Evolutionary conservation across 495 filamentous ascomycete species (phyloP).

Genomic region (Viridothelium virens): DNA sequence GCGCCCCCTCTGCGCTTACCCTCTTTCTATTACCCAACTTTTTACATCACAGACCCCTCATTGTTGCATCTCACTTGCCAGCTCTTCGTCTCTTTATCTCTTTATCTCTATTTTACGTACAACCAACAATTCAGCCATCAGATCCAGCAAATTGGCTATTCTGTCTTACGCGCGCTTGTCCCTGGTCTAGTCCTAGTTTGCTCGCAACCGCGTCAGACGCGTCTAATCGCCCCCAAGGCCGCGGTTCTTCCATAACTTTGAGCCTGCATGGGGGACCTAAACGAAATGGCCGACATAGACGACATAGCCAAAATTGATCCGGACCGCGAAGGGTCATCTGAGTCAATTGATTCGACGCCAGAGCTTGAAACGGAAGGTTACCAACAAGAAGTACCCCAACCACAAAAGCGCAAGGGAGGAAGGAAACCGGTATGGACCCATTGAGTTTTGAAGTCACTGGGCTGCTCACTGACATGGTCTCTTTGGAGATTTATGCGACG

Average conservation of each 20-base stretch:
- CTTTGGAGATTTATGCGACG: conserved; percentile 81
- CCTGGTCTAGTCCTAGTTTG: conserved; percentile 15
- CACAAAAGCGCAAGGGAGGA: conserved; percentile 90
- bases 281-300: conserved; percentile 25
- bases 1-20: conserved; percentile 13
- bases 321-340: conserved; percentile 33
- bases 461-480: conserved; percentile 15
- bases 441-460: conserved; percentile 20
- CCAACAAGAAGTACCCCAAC: conserved; percentile 51
- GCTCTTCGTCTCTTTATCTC: conserved; percentile 27
- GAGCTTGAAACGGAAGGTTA: conserved; percentile 52
- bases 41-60: conserved; percentile 33
- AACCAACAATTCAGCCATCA: conserved; percentile 24
- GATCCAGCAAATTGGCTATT: conserved; percentile 9
- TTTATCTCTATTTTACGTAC: conserved; percentile 14
- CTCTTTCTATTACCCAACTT: conserved; percentile 37
- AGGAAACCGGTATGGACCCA: conserved; percentile 74
- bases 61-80: conserved; percentile 36
- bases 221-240: conserved; percentile 19
- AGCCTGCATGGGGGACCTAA: conserved; percentile 24
- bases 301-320: conserved; percentile 33
- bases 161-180: neutral
- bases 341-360: conserved; percentile 38
- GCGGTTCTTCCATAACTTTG: conserved; percentile 33
- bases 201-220: conserved; percentile 25